phyloP scores from a whole-genome alignment of 371 early-diverging fungal genomes.

The Entomophthora muscae region DNA sequence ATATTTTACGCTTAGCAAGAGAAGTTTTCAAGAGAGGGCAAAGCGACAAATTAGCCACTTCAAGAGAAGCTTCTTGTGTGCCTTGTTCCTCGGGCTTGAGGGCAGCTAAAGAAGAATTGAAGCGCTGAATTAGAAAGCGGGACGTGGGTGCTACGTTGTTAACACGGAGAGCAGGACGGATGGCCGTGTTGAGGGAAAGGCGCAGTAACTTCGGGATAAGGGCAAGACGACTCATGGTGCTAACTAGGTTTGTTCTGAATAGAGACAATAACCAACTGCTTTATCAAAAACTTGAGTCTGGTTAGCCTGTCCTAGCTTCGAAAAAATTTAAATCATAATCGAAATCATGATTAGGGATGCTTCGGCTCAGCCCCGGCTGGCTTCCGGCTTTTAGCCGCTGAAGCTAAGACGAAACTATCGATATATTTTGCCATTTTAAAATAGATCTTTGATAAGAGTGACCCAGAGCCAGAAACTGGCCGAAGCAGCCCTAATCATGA shows the following conservation, averaged over 20 bases:
- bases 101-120: neutral
- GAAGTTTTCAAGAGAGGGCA: neutral
- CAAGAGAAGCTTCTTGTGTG: neutral
- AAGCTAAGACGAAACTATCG: too few relatives aligned
- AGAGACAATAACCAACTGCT: too few relatives aligned
- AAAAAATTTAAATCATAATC: too few relatives aligned
- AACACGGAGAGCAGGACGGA: neutral
- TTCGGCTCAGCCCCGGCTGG: too few relatives aligned
- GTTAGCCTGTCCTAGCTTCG: too few relatives aligned
- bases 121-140: neutral
- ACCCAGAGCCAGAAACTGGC: too few relatives aligned
- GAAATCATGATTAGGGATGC: too few relatives aligned
- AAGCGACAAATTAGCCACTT: neutral
- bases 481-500: too few relatives aligned
- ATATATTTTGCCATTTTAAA: too few relatives aligned
- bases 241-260: neutral
- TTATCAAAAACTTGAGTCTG: too few relatives aligned
- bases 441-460: too few relatives aligned
- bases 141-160: neutral
- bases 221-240: neutral
- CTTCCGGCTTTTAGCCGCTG: too few relatives aligned
- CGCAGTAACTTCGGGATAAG: neutral
- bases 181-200: neutral
- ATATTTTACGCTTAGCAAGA: conserved; percentile 16
- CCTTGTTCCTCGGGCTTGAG: neutral